Percentiles rank a stretch among this genome's conserved stretches.
These are phyloP conservation scores for Backusella psychrophila DNA, from an alignment of 192 early-diverging fungal species.

Conservation along the genomic window DNA sequence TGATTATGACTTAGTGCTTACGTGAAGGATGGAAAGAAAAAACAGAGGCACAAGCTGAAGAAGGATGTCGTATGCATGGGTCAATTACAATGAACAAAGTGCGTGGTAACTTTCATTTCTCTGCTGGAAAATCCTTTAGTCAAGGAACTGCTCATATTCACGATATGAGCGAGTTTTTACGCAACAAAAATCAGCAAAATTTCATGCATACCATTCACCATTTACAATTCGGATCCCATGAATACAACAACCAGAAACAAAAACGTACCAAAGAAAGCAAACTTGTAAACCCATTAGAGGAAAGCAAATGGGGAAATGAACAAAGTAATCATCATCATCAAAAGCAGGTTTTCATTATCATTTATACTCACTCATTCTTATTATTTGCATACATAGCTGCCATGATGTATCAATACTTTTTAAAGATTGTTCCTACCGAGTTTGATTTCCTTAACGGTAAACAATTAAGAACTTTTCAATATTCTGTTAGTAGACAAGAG, in stretches of 20 bases:
- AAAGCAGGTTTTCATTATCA: background rate
- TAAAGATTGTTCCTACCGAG: conserved; percentile 89
- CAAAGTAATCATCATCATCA: conserved; percentile 27
- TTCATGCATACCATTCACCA: conserved; percentile 82
- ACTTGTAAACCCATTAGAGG: conserved; percentile 64
- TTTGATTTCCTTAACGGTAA: conserved; percentile 69
- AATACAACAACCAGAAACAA: conserved; percentile 10
- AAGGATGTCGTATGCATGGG: conserved; percentile 87
- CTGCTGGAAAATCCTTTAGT: conserved; percentile 81
- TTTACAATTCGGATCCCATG: conserved; percentile 70
- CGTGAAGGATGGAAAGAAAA: conserved; percentile 77
- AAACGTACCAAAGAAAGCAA: background rate
- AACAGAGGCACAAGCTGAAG: conserved; percentile 68
- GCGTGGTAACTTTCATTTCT: conserved; percentile 89
- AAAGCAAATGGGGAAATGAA: conserved; percentile 47
- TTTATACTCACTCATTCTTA: background rate
- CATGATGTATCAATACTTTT: conserved; percentile 86
- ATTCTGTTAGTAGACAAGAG: conserved; percentile 89
- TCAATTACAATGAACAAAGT: conserved; percentile 84
- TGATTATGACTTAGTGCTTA: conserved; percentile 54
- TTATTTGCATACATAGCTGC: conserved; percentile 6
- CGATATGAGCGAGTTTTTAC: conserved; percentile 20
- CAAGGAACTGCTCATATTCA: conserved; percentile 35
- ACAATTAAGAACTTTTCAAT: conserved; percentile 83
- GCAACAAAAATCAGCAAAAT: conserved; percentile 57